Evolutionary conservation across 2,329 filamentous ascomycete species (phyloP), one percentile per base, ranked within the genome.

Genomic region (Aspergillus felis): DNA sequence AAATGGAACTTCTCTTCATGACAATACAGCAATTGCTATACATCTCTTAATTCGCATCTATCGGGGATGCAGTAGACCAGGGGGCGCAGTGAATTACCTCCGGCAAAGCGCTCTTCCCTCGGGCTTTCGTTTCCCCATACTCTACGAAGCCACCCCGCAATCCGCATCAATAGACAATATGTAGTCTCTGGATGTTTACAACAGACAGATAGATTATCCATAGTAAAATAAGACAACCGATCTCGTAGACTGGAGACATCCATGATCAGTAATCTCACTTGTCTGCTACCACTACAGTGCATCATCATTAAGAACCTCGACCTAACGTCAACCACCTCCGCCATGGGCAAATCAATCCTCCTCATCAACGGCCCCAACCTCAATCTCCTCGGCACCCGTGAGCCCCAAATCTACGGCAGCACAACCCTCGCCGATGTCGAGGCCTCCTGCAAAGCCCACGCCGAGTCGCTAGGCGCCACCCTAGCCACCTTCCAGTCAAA

Each of bases 351-450:
- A 63, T 70, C 71, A 51, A 85, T 91, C 68, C 85, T 91, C 64
- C 80, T 91, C 63, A 85, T 92, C 78, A 91, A 91, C 74, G 89
- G 89, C n/a, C 88, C 89, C 32, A 92, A 92, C 72, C 86, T 92
- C 66, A 92, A 92, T 76, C 86, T 92, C 51, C 82, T 92, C 29
- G 89, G 89, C 38, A 87, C 84, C 12, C 82, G 90, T 24, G 89
- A 93, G 71, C 89, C 89, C 17, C 77, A 85, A 28, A 82, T 91
- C 66, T 92, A 92, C 76, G 89, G 89, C 68, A 80, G 78, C 59
- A 86, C 85, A 0, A 91, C 88, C 0, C 84, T 92, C 12, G 52
- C 77, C 22, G 83, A 90, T 62, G 81, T 92, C 17, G 79, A 85
- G 50, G 58, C 72, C 2, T 64, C 75, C 9, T 82, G 82, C 25